Base-by-base conservation (phyloP, 352 stramenopile genomes). In the Phytophthora hybrid region DNA sequence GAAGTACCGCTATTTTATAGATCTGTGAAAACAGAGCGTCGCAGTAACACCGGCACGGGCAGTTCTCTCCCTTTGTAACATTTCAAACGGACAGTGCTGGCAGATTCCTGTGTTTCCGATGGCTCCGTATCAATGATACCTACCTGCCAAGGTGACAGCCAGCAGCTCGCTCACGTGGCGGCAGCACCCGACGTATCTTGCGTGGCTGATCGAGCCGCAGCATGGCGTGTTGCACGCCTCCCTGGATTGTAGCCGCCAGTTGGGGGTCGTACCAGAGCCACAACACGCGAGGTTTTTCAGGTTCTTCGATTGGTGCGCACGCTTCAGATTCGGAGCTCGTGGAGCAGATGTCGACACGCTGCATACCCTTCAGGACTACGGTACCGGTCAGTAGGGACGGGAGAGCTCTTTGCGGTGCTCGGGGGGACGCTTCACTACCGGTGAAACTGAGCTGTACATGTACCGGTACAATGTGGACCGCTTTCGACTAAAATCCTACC, bases 401-500 rank as follows among this genome's bases (percentile, higher is more conserved):
- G 29, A 32, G 47, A 60, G 21, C 23, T 14, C 55, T 34, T 58
- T 47, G 46, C n/a, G 49, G 57, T 67, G n/a, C n/a, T n/a, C n/a
- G n/a, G n/a, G n/a, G n/a, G n/a, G n/a, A n/a, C n/a, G n/a, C n/a
- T n/a, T n/a, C n/a, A n/a, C n/a, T n/a, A n/a, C n/a, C n/a, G n/a
- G n/a, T n/a, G n/a, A n/a, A n/a, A n/a, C n/a, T n/a, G n/a, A 52
- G n/a, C 16, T 52, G 18, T 19, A 21, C 14, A 0, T 14, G 7
- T 53, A 11, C 18, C 1, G 26, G 18, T 56, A 53, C 54, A 58
- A 58, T 9, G 51, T 46, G 19, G n/a, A 44, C 14, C 54, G 31
- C 14, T 64, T 64, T 76, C 69, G 63, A 76, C 63, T 72, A 76
- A 76, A 63, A 67, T 54, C 18, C 7, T 34, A 34, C n/a, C 14